A percentile compares a stretch with the other conserved stretches of the same genome.
Evolutionary conservation across 192 early-diverging fungal species (phyloP).

Genomic region (Umbelopsis sp.): DNA sequence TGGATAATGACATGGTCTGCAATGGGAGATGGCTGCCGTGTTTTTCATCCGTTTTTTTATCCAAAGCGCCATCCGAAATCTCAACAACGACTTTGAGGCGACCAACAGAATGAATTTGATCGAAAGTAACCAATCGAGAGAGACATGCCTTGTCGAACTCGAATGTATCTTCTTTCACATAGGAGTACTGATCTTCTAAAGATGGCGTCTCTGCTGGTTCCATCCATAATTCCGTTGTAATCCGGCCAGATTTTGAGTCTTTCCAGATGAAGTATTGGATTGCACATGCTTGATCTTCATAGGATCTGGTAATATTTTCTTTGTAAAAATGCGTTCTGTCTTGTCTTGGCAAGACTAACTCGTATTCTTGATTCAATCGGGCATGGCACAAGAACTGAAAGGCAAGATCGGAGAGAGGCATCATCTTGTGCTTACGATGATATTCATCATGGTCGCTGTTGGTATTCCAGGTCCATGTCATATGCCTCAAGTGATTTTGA

Average conservation of each 20-base stretch:
- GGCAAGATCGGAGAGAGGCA: constrained; percentile 55
- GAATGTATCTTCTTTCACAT: constrained; percentile 32
- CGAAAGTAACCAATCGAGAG: constrained; percentile 60
- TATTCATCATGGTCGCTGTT: constrained; percentile 29
- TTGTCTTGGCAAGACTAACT: constrained; percentile 38
- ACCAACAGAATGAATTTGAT: constrained; percentile 55
- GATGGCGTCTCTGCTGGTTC: constrained; percentile 42
- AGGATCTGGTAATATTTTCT: constrained; percentile 27
- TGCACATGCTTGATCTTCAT: constrained; percentile 29
- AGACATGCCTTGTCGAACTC: constrained; percentile 44
- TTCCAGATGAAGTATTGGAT: constrained; percentile 56
- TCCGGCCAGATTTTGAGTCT: constrained; percentile 40
- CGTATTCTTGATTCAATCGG: constrained; percentile 48
- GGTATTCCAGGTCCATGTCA: constrained; percentile 49
- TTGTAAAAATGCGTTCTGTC: constrained; percentile 52
- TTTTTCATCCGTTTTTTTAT: not conserved
- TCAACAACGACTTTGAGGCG: constrained; percentile 28
- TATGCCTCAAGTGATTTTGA: constrained; percentile 50
- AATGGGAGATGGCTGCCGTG: not conserved
- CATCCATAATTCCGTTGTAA: constrained; percentile 58
- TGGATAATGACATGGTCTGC: constrained; percentile 11
- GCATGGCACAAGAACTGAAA: constrained; percentile 58
- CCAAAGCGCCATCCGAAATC: constrained; percentile 12
- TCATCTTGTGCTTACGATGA: constrained; percentile 38
- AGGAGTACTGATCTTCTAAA: constrained; percentile 16